Evolutionary conservation across 495 filamentous ascomycete species (phyloP), one percentile per base, ranked within the genome.

Genomic region (Neurospora sp.): DNA sequence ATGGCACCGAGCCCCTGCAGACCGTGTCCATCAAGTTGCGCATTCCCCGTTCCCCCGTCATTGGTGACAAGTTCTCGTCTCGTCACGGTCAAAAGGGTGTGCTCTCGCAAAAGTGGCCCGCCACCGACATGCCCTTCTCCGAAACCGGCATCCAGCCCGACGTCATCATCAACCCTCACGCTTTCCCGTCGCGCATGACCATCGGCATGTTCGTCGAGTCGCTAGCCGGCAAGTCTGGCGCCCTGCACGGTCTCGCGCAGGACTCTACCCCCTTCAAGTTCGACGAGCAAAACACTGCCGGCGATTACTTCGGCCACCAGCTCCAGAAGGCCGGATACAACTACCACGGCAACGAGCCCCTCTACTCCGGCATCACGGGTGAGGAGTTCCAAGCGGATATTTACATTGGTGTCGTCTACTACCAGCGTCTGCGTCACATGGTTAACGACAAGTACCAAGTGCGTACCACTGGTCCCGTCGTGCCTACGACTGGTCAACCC

Each of bases 371-470:
- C 16, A 95, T 99, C 80, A 98, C 96, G 0, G 96, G 96, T 73
- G 90, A 94, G 76, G 96, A 98, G 81, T 90, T 99, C 22, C 88
- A 90, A 35, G 95, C 93, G 9, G 96, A 99, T 81, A 99, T 99
- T 79, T 99, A 96, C 83, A 89, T 98, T 74, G 96, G 96, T 35
- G 88, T 97, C 69, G 96, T 99, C 72, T 97, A 97, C 85, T 99
- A 99, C 86, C 96, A 99, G 81, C 90, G 96, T 78, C 86, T 99
- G 69, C 87, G 96, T 78, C 96, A 99, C 89, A 99, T 99, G 96
- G 96, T 99, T 27, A 97, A 97, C 86, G 96, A 99, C 81, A 99
- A 99, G 82, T 99, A 93, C 88, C 96, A 99, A 82, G 96, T 98
- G 72, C 89, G 96, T 79, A 98, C 96, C 3, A 99, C 96, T 0